A percentile compares a stretch with the other conserved stretches of the same genome.
Conservation (phyloP, 768 basidiomycete species). For the Clitopilus passeckerianus region DNA sequence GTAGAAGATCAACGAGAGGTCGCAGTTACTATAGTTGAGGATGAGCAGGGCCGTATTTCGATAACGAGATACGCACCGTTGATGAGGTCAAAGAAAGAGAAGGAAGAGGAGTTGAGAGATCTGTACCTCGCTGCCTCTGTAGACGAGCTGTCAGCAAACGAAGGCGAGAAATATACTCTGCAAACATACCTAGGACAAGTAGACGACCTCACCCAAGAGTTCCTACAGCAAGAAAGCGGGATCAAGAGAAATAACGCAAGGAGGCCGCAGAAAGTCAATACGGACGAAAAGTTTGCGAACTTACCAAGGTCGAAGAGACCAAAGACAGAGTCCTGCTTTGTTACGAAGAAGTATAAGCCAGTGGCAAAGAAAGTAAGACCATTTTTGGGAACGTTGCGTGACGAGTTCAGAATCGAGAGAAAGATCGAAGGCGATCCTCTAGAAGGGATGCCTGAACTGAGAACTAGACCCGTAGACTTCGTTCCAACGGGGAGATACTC, state of each 20-base stretch:
- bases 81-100: not conserved
- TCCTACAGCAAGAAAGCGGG: no score
- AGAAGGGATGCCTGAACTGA: conserved; percentile 7
- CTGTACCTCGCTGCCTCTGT: not conserved
- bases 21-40: not conserved
- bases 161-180: not conserved
- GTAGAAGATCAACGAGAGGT: conserved; percentile 1
- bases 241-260: no score
- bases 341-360: conserved; percentile 15
- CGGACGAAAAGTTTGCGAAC: not conserved
- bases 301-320: not conserved
- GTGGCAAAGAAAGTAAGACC: conserved; percentile 14
- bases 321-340: not conserved
- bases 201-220: not conserved
- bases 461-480: conserved; percentile 9
- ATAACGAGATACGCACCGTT: not conserved
- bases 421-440: conserved; percentile 16
- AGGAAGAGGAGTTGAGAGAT: not conserved
- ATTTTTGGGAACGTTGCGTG: conserved; percentile 6
- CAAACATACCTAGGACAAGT: not conserved
- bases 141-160: not conserved
- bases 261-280: not conserved
- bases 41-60: not conserved
- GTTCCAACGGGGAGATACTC: conserved; percentile 15
- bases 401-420: conserved; percentile 13